Base-by-base conservation (phyloP, 768 basidiomycete species). In the Tubosaeta sp. region DNA sequence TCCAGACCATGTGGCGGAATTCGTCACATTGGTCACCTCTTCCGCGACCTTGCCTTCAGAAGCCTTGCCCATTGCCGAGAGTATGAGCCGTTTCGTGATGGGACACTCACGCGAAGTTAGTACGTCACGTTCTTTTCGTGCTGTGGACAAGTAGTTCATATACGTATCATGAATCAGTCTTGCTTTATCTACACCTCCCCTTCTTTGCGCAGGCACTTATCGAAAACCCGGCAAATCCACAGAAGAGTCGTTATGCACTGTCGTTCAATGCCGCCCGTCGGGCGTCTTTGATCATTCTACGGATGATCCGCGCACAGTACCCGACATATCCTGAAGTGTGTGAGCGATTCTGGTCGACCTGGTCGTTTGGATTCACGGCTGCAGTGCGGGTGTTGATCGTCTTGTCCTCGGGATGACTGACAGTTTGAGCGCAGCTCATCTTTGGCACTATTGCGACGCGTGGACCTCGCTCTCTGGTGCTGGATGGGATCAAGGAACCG, bases 381-480 rank as follows among this genome's bases (percentile, higher is more conserved):
- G 80, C 76, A 47, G 78, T 82, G 44, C 48, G 75, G 60, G 22
- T 48, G 10, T 33, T 19, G 2, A 52, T 42, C 4, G 12, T 41
- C 31, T 16, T 25, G 22, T 47, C 3, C 29, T 8, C 31, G 10
- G 11, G 19, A 22, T 46, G 9, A 22, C 48, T 62, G 39, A 61
- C 29, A 34, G 32, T 26, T 46, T 29, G 8, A 22, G 14, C 9
- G 33, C 52, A 88, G 87, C 77, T 88, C 10, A 84, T 91, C 16
- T 86, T 91, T 59, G 90, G 87, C 5, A 84, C 86, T 5, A 84
- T 91, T 19, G 89, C 86, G 2, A 87, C 85, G 3, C 79, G 85
- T 27, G 82, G 84, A 4, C 89, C 89, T 6, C 72, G 78, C 6
- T 87, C 84, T 0, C 65, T 91, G 11, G 89, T 88, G 0, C 66